Evolutionary conservation across 805 yeast genomes (phyloP), one percentile per base, ranked within the genome.

Genomic region (Candida stauntonica): DNA sequence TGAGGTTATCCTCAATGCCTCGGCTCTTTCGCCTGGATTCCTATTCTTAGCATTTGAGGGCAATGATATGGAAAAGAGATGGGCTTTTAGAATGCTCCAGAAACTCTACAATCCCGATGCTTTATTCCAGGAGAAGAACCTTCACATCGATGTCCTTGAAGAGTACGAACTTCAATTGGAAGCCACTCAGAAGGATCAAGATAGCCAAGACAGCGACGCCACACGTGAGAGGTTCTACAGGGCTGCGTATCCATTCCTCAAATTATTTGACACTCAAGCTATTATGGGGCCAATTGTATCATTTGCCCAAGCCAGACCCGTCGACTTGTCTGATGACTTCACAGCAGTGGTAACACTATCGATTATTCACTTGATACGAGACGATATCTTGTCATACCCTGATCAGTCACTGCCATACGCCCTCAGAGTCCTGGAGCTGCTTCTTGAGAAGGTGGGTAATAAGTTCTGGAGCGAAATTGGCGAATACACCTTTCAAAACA

Each of bases 11-110:
- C 46, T 48, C 20, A 42, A 40, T 4, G 35, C 52, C 16, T 27
- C 44, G 4, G 47, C 51, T 0, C 44, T 66, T 9, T 44, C 62
- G 11, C 78, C 88, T 0, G 85, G 83, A 3, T 39, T 71, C 7
- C 55, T 82, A 6, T 77, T 66, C 54, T 66, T 78, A 27, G 51
- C 76, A 41, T 75, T 77, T 40, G 79, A 74, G 38, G 87, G 85
- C 1, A 60, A 64, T 14, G 51, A 52, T 0, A 61, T 56, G 5
- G 74, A 75, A 47, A 61, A 66, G 24, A 44, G 50, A 2, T 80
- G 83, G 81, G 73, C 81, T 0, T 46, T 64, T 38, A 57, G 42
- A 21, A 55, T 50, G 38, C 53, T 58, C 45, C 62, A 42, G 26
- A 46, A 43, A 18, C 36, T 60, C 12, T 35, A 31, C 26, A 27